Evolutionary conservation across 345 rosid genomes (phyloP).

Genomic region (Populus davidiana): DNA sequence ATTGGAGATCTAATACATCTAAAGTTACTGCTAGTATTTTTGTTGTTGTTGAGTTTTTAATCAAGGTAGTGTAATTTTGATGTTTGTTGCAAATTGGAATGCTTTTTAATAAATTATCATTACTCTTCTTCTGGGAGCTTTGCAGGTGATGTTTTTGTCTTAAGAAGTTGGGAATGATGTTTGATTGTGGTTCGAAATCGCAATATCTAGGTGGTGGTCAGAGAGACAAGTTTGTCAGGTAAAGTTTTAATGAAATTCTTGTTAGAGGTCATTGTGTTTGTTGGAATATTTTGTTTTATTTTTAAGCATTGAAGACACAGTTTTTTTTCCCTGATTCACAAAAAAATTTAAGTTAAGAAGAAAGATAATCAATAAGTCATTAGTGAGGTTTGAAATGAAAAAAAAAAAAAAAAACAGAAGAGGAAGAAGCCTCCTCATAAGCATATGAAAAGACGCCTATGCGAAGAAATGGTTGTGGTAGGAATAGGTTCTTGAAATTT

Average conservation of each 20-base stretch:
- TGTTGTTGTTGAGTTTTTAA: background rate
- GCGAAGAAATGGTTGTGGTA: background rate
- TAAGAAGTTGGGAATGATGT: conserved; percentile 55
- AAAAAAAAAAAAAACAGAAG: too few relatives aligned
- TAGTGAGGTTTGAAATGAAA: too few relatives aligned
- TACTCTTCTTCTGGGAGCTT: conserved; percentile 6
- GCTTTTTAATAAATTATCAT: background rate
- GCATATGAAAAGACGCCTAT: background rate
- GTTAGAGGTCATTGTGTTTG: background rate
- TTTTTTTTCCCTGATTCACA: too few relatives aligned
- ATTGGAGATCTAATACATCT: conserved; percentile 5
- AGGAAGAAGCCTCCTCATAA: background rate
- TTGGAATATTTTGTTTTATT: too few relatives aligned
- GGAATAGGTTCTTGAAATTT: background rate
- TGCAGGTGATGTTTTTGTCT: conserved; percentile 42
- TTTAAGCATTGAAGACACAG: background rate
- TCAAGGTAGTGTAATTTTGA: background rate
- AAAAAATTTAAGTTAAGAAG: too few relatives aligned
- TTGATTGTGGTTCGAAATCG: conserved; percentile 59
- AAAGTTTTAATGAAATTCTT: background rate
- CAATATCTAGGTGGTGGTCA: conserved; percentile 67
- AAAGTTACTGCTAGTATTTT: background rate
- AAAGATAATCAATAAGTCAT: too few relatives aligned
- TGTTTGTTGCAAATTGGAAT: background rate
- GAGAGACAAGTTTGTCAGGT: conserved; percentile 90